Percentiles rank a stretch among this genome's conserved stretches.
These are phyloP conservation scores for Linderina pennispora DNA, from an alignment of 192 early-diverging fungal species.

Conservation along the genomic window DNA sequence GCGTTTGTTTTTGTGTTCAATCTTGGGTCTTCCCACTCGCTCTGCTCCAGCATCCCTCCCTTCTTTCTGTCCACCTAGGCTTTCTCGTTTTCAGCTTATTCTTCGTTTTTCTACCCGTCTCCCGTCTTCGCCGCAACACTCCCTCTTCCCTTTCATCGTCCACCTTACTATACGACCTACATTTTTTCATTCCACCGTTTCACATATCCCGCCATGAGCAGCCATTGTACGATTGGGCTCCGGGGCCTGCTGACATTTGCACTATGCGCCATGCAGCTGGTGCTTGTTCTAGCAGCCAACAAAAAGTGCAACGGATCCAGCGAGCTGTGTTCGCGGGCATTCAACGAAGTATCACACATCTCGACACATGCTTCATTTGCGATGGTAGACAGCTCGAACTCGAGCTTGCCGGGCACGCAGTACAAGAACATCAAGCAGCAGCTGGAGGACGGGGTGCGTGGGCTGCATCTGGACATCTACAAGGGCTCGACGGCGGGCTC, in stretches of 20 bases:
- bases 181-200: no score
- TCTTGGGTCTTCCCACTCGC: no score
- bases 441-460: constrained; percentile 40
- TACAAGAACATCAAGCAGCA: constrained; percentile 38
- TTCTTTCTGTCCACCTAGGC: no score
- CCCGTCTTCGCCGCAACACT: no score
- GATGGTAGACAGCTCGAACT: constrained; percentile 6
- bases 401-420: constrained; percentile 28
- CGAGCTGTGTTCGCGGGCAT: constrained; percentile 39
- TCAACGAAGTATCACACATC: constrained; percentile 32
- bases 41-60: no score
- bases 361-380: constrained; percentile 44
- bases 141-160: no score
- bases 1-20: no score
- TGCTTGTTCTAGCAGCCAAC: not conserved
- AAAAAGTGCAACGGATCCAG: constrained; percentile 32
- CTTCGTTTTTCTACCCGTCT: no score
- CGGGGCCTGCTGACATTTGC: not conserved
- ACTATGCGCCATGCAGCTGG: not conserved
- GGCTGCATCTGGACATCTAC: constrained; percentile 36
- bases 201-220: no score
- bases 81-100: no score
- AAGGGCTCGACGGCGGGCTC: constrained; percentile 19
- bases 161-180: no score
- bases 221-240: not conserved